A percentile compares a stretch with the other conserved stretches of the same genome.
Evolutionary conservation across 139 green algal species (phyloP).

Genomic region (Tetradesmus obliquus): DNA sequence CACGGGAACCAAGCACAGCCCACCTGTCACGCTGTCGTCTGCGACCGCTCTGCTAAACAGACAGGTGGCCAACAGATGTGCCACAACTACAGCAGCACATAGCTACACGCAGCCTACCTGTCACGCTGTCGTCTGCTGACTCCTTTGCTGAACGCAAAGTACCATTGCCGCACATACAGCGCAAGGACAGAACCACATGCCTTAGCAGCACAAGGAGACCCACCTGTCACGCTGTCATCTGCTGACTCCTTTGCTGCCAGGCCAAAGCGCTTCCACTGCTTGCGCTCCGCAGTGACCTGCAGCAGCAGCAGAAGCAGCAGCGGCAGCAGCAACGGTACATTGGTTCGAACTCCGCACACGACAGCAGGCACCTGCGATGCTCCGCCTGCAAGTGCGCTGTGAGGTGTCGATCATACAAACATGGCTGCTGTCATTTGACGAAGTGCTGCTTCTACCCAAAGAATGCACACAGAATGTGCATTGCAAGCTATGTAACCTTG

Average conservation of each 20-base stretch:
- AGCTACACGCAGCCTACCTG: neutral
- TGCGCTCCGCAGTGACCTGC: slow-evolving; percentile 76
- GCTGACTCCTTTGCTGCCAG: slow-evolving; percentile 89
- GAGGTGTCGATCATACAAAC: neutral
- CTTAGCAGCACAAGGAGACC: neutral
- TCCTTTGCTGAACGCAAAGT: slow-evolving; percentile 73
- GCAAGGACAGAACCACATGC: neutral
- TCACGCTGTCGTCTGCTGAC: slow-evolving; percentile 88
- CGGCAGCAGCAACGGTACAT: neutral
- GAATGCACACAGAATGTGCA: neutral
- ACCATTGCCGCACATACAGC: neutral
- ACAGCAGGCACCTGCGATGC: neutral
- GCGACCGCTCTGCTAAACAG: slow-evolving; percentile 15
- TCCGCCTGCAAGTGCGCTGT: neutral
- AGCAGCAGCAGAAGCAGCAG: neutral
- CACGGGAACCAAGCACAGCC: too few relatives aligned
- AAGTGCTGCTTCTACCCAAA: neutral
- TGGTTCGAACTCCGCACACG: neutral
- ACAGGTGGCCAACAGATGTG: neutral
- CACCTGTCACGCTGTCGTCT: slow-evolving; percentile 81
- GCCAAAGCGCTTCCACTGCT: slow-evolving; percentile 91
- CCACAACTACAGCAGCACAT: neutral
- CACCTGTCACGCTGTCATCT: slow-evolving; percentile 83
- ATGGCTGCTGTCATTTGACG: neutral
- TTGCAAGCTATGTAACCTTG: neutral